Base-by-base conservation (phyloP, 345 rosid genomes). In the Arabidopsis thaliana region DNA sequence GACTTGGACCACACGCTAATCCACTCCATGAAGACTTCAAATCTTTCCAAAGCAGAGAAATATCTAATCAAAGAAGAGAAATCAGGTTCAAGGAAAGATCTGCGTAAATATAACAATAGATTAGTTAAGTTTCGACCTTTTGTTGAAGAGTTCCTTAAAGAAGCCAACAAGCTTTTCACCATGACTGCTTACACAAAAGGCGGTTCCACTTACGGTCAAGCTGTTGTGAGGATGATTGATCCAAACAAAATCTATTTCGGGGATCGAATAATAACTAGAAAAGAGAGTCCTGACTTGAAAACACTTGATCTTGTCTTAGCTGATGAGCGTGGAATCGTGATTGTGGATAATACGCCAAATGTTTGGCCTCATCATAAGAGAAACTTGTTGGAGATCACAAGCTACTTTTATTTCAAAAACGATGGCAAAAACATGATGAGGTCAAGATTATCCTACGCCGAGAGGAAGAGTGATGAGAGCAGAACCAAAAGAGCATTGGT, bases 1-100 rank as follows among this genome's bases (percentile, higher is more conserved):
- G 79, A 69, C 79, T 60, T 76, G 74, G 79, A 76, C 69, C 57
- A 61, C 42, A 76, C 74, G 74, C 51, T 76, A 34, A 5, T 69
- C 36, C 44, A 76, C 59, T 41, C 65, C 28, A 24, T 62, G 10
- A 55, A 1, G 10, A 48, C 6, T 76, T 34, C 52, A 32, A 1
- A 62, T 23, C 75, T 76, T 44, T 34, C 65, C 7, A 3, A 76
- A 34, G 50, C 55, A 41, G 74, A 69, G 57, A 61, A 52, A 58
- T 52, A 69, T 69, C 64, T 52, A 36, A 62, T 55, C 34, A 9
- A 60, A 51, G 58, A 25, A 22, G 48, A 58, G 42, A 33, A 36
- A 28, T 32, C 8, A 14, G 42, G 28, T 51, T 25, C 49, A 20
- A n/a, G 23, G 24, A 6, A 59, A 14, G 9, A 50, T 28, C 45